Base-by-base conservation (phyloP, 139 green algal species). In the Pleodorina starrii region DNA sequence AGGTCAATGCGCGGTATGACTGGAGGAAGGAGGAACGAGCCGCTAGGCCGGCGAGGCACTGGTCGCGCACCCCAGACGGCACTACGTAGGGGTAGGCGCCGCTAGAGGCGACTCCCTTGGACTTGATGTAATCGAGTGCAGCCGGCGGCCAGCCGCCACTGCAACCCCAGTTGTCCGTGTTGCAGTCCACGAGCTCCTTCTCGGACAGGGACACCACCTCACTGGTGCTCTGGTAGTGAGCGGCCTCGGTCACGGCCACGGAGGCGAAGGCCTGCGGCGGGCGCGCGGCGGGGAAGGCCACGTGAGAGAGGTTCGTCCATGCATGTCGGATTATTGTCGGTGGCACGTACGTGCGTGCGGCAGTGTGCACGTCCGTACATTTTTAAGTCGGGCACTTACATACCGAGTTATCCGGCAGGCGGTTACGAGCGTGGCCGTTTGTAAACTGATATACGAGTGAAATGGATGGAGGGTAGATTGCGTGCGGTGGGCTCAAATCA, bases 111-210 rank as follows among this genome's bases (percentile, higher is more conserved):
- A 79, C 38, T 2, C 71, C 71, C 5, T 11, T 79, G 71, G 6
- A 35, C 36, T 46, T 79, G 36, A 79, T 79, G 38, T 79, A 79
- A 14, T 50, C 36, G 19, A 79, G 54, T 35, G 71, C 71, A 9
- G 14, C 11, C 5, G 29, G 16, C 3, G 35, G 36, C 71, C 36
- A 79, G 9, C 71, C 71, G 38, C 71, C 71, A 14, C 19, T 16
- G 36, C 71, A 79, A n/a, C 36, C 71, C 3, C 11, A 7, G 36
- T 79, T 79, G 19, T 51, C 36, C 38, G 7, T 38, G 19, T 79
- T 79, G 71, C 71, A 79, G 21, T 79, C 71, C 35, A 79, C 71
- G 6, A 54, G 71, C 38, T 79, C 38, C 40, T 79, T 51, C 71
- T 79, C 71, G 38, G 29, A 46, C 11, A 79, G 71, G 17, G 38